Evolutionary conservation across 352 stramenopile genomes (phyloP).

Genomic region (Pythium sukuiense): DNA sequence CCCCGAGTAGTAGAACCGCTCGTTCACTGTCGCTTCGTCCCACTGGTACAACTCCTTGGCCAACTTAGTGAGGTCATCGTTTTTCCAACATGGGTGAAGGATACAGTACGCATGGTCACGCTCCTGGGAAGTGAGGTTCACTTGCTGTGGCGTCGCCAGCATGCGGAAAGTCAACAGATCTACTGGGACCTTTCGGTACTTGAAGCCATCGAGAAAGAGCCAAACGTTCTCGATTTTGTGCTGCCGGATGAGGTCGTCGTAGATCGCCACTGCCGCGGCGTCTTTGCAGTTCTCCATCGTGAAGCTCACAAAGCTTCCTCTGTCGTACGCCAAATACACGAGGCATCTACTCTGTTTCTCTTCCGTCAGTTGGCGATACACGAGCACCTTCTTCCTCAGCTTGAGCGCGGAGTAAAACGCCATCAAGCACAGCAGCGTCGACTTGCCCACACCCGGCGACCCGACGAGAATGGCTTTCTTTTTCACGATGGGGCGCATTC

Average conservation of each 20-base stretch:
- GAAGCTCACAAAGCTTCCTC: conserved; percentile 16
- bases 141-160: conserved; percentile 19
- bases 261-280: background rate
- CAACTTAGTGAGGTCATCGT: conserved; percentile 14
- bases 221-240: conserved; percentile 13
- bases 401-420: conserved; percentile 26
- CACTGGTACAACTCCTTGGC: background rate
- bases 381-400: conserved; percentile 32
- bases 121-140: conserved; percentile 18
- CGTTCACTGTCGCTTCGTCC: background rate
- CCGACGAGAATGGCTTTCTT: conserved; percentile 26
- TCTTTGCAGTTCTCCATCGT: background rate
- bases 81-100: conserved; percentile 17
- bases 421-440: conserved; percentile 25
- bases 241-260: background rate
- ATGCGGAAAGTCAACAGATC: conserved; percentile 11
- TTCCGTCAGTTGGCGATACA: conserved; percentile 24
- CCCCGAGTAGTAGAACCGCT: conserved; percentile 21
- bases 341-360: conserved; percentile 22
- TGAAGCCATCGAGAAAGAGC: conserved; percentile 31
- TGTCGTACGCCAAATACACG: conserved; percentile 23
- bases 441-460: conserved; percentile 24
- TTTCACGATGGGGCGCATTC: conserved; percentile 9
- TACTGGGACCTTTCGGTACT: conserved; percentile 18
- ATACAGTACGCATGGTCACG: conserved; percentile 10